phyloP scores from a whole-genome alignment of 2,329 filamentous ascomycete species.

The Penicillium polonicum region DNA sequence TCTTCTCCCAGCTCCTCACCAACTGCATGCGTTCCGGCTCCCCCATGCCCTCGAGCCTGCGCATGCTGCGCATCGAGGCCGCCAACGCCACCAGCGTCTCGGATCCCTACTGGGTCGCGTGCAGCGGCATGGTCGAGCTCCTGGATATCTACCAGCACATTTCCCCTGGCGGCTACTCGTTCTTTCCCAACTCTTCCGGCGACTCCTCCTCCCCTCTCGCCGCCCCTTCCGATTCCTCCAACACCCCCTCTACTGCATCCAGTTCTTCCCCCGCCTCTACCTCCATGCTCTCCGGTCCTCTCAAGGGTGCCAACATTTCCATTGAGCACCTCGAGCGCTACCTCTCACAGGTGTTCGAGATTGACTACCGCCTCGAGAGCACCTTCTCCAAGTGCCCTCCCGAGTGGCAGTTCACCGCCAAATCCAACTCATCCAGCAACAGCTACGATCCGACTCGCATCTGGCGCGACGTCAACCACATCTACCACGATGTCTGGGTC shows the following conservation, averaged over 20 bases:
- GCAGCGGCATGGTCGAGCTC: neutral
- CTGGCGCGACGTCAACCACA: neutral
- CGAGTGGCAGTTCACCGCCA: neutral
- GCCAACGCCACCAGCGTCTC: neutral
- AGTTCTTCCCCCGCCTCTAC: neutral
- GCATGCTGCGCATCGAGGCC: neutral
- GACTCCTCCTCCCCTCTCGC: neutral
- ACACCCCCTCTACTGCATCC: neutral
- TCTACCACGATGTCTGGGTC: neutral
- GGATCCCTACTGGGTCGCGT: neutral
- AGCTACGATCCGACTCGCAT: neutral
- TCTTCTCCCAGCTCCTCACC: neutral
- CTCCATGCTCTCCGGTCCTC: neutral
- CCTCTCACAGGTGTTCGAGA: neutral
- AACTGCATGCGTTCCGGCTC: neutral
- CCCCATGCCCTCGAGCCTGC: neutral
- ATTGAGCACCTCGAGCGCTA: neutral
- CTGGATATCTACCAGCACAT: neutral
- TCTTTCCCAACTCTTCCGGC: neutral
- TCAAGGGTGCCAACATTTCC: neutral
- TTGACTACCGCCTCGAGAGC: neutral
- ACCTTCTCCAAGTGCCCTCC: neutral
- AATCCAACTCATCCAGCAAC: neutral
- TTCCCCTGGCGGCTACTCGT: neutral
- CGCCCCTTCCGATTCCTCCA: neutral